Evolutionary conservation across 1,284 basidiomycete species (phyloP).

Genomic region (Ustilago sp.): DNA sequence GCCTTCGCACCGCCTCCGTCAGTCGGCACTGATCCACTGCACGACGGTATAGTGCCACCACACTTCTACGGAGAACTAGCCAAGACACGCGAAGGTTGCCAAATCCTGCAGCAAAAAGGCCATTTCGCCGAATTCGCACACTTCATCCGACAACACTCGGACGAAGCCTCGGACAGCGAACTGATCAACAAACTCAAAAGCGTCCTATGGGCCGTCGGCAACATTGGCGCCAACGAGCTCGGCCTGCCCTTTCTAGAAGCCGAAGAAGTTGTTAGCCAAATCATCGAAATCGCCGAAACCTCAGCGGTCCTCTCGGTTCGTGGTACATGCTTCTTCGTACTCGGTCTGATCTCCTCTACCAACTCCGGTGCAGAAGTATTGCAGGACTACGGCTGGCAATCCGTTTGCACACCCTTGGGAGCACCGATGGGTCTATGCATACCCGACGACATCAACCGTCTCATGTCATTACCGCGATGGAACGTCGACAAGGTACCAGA

Average conservation of each 20-base stretch:
- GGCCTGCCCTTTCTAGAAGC: conserved; percentile 95
- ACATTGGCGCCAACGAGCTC: conserved; percentile 88
- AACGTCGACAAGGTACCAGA: conserved; percentile 58
- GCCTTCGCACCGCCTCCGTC: conserved; percentile 7
- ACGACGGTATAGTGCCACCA: conserved; percentile 85
- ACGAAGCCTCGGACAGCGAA: conserved; percentile 84
- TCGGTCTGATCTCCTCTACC: conserved; percentile 84
- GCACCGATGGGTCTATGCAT: conserved; percentile 89
- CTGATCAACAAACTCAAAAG: conserved; percentile 91
- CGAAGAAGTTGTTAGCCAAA: conserved; percentile 88
- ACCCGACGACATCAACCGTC: conserved; percentile 82
- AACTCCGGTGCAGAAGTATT: conserved; percentile 82
- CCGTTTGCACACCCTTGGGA: conserved; percentile 85
- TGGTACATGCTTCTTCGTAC: conserved; percentile 95
- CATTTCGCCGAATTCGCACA: conserved; percentile 92
- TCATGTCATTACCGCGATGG: conserved; percentile 87
- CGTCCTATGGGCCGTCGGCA: conserved; percentile 95
- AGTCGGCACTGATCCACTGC: conserved; percentile 8
- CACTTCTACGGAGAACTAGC: conserved; percentile 99
- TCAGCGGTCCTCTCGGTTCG: conserved; percentile 90
- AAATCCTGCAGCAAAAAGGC: conserved; percentile 86
- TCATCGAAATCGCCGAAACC: conserved; percentile 89
- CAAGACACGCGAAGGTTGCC: conserved; percentile 93
- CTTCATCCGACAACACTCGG: conserved; percentile 86
- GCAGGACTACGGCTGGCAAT: conserved; percentile 85